Evolutionary conservation across 352 stramenopile species (phyloP).

Genomic region (Phytophthora capsici): DNA sequence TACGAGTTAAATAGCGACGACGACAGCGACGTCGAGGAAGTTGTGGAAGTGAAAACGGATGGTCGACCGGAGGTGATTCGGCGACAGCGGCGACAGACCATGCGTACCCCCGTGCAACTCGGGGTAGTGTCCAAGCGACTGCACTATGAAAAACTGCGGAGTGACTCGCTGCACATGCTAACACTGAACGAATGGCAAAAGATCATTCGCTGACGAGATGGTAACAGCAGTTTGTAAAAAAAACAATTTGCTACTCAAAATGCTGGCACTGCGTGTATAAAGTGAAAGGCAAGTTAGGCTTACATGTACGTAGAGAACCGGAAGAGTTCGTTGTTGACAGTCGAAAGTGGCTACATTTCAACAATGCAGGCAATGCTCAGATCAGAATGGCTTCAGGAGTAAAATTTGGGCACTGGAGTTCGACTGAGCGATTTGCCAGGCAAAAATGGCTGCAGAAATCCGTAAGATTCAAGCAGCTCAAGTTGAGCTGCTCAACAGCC

Average conservation of each 20-base stretch:
- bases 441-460: slow-evolving; percentile 4
- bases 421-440: slow-evolving; percentile 16
- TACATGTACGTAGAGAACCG: no score
- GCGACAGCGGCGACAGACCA: slow-evolving; percentile 25
- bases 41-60: slow-evolving; percentile 50
- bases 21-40: slow-evolving; percentile 53
- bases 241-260: no score
- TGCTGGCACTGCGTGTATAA: no score
- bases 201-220: slow-evolving; percentile 44
- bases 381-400: slow-evolving; percentile 6
- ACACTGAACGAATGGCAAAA: slow-evolving; percentile 72
- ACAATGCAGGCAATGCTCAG: slow-evolving; percentile 1
- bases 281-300: no score
- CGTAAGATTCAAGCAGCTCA: no score
- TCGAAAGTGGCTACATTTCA: neutral
- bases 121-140: slow-evolving; percentile 65
- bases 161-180: slow-evolving; percentile 52
- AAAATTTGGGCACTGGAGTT: slow-evolving; percentile 18
- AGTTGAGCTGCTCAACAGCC: neutral
- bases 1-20: slow-evolving; percentile 62
- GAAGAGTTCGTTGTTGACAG: no score
- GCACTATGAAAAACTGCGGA: slow-evolving; percentile 65
- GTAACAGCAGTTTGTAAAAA: no score
- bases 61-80: slow-evolving; percentile 48
- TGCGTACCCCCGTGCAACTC: slow-evolving; percentile 45